Evolutionary conservation across 257 asterid genomes (phyloP).

Genomic region (Nicotiana tomentosiformis): DNA sequence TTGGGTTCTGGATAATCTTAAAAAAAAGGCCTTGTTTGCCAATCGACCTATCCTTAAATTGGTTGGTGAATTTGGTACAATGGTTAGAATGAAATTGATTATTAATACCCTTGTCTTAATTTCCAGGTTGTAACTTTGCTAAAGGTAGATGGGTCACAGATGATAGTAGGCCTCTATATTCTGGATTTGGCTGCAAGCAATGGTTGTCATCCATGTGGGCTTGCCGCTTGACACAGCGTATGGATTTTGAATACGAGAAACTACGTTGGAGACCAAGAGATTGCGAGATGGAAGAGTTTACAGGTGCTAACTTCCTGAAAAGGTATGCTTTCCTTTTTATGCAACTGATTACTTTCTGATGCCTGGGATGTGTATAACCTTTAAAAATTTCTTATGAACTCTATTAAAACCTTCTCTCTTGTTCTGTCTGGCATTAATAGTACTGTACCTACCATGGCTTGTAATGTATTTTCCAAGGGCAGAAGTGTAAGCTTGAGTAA

Average conservation of each 20-base stretch:
- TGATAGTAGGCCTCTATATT: constrained; percentile 61
- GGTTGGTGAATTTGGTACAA: neutral
- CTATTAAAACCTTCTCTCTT: neutral
- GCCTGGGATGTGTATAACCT: constrained; percentile 2
- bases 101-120: neutral
- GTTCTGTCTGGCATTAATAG: neutral
- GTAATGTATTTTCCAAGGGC: neutral
- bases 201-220: constrained; percentile 98
- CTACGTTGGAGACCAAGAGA: constrained; percentile 76
- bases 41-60: neutral
- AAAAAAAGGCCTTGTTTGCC: neutral
- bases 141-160: constrained; percentile 84
- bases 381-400: neutral
- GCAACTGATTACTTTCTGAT: neutral
- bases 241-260: constrained; percentile 81
- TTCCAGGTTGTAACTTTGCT: constrained; percentile 67
- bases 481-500: neutral
- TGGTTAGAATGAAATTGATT: neutral
- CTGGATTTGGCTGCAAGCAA: constrained; percentile 81
- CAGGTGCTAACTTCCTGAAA: constrained; percentile 53
- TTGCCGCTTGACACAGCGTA: constrained; percentile 85
- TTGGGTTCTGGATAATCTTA: neutral
- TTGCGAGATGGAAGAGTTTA: constrained; percentile 69
- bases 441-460: neutral
- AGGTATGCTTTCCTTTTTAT: constrained; percentile 33